Percentiles rank a stretch among this genome's conserved stretches.
Evolutionary conservation across 2,329 filamentous ascomycete genomes (phyloP).

Genomic region (Ascochyta koolunga): DNA sequence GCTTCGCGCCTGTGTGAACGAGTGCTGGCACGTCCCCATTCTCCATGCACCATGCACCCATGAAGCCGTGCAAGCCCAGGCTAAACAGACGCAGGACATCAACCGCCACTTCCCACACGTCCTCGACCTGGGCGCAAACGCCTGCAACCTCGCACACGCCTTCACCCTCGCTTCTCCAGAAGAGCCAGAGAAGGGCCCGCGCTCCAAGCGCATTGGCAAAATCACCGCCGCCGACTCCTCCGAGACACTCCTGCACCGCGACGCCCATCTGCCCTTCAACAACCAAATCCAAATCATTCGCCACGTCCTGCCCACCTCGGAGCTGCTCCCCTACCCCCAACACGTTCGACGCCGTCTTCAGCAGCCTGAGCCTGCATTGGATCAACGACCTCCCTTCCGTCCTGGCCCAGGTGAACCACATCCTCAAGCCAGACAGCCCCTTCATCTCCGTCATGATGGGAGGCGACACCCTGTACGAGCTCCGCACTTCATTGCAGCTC

Average conservation of each 20-base stretch:
- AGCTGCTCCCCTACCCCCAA: conserved; percentile 75
- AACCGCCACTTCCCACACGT: conserved; percentile 84
- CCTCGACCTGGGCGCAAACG: conserved; percentile 92
- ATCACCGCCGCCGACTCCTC: conserved; percentile 86
- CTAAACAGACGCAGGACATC: conserved; percentile 71
- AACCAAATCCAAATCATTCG: conserved; percentile 72
- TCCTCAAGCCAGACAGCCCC: conserved; percentile 87
- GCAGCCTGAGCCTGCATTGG: conserved; percentile 92
- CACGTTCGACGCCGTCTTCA: conserved; percentile 88
- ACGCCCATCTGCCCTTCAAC: conserved; percentile 77
- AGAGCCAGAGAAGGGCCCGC: conserved; percentile 66
- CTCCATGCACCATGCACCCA: not conserved
- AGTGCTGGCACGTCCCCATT: conserved; percentile 65
- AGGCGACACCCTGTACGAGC: conserved; percentile 90
- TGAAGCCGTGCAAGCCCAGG: no score
- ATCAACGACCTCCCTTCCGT: conserved; percentile 93
- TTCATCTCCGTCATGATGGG: conserved; percentile 97
- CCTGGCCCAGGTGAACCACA: conserved; percentile 80
- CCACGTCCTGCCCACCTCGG: conserved; percentile 75
- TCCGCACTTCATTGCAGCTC: conserved; percentile 90
- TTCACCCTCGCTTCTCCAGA: conserved; percentile 69
- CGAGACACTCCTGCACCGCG: conserved; percentile 76
- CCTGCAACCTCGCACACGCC: conserved; percentile 88
- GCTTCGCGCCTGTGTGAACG: conserved; percentile 83
- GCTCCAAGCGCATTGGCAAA: conserved; percentile 73